These are phyloP conservation scores for Sporobolomyces roseus DNA, from an alignment of 768 basidiomycete species.

Conservation along the genomic window DNA sequence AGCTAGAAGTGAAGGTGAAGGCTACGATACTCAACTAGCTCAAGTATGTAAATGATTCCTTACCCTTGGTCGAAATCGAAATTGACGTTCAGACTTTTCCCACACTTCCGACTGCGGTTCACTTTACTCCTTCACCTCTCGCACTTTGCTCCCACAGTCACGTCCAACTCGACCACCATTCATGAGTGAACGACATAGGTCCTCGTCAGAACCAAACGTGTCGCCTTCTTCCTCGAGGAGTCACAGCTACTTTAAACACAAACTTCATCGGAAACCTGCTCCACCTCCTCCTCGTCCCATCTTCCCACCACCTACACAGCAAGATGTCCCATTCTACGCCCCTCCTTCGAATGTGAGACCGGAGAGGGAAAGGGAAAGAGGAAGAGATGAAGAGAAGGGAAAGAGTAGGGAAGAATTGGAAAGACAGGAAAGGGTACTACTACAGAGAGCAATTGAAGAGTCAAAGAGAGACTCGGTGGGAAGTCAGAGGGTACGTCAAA, in stretches of 20 bases:
- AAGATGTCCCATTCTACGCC: neutral
- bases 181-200: constrained; percentile 7
- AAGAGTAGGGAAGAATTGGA: neutral
- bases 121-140: neutral
- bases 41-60: too few species aligned
- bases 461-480: neutral
- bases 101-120: neutral
- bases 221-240: neutral
- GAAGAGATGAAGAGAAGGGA: neutral
- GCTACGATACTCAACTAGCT: too few species aligned
- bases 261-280: constrained; percentile 9
- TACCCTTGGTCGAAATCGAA: too few species aligned
- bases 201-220: constrained; percentile 1
- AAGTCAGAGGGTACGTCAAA: too few species aligned
- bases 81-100: neutral
- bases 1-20: too few species aligned
- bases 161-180: neutral
- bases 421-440: neutral
- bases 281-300: constrained; percentile 10
- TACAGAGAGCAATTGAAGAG: constrained; percentile 9
- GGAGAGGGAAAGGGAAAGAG: too few species aligned
- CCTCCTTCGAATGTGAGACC: neutral
- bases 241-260: neutral
- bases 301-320: neutral
- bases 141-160: neutral